Conservation (phyloP, 768 basidiomycete species). For the Suillus spraguei region DNA sequence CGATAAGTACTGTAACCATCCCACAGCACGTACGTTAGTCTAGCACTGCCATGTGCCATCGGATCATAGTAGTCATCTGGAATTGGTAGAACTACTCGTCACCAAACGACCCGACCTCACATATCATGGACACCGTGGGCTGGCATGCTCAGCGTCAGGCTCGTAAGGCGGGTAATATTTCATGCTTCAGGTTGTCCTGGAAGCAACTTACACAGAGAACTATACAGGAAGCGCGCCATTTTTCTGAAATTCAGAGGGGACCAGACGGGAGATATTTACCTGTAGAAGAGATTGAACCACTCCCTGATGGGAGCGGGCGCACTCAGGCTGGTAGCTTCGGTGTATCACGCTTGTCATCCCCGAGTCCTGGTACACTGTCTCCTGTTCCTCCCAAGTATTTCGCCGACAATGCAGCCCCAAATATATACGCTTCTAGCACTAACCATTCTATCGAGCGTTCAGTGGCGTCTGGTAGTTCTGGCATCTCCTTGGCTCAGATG, state of each 20-base stretch:
- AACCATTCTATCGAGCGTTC: slow-evolving; percentile 5
- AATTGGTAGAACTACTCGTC: neutral
- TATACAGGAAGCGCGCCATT: slow-evolving; percentile 34
- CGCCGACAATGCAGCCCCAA: slow-evolving; percentile 28
- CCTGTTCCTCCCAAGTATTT: slow-evolving; percentile 45
- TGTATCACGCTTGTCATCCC: slow-evolving; percentile 33
- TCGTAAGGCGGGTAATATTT: slow-evolving; percentile 44
- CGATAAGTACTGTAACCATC: neutral
- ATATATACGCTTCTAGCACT: slow-evolving; percentile 7
- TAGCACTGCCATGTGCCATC: neutral
- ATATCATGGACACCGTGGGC: slow-evolving; percentile 71
- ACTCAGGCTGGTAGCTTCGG: slow-evolving; percentile 53
- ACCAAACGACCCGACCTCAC: neutral
- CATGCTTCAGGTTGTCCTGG: neutral
- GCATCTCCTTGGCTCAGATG: slow-evolving; percentile 47
- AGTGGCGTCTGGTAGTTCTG: slow-evolving; percentile 24
- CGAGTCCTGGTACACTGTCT: slow-evolving; percentile 45
- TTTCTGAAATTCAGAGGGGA: slow-evolving; percentile 38
- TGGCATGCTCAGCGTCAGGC: slow-evolving; percentile 75
- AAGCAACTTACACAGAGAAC: neutral
- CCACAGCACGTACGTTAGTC: neutral
- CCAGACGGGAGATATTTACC: slow-evolving; percentile 54
- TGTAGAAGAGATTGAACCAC: slow-evolving; percentile 60
- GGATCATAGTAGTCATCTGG: too few species aligned
- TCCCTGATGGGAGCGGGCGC: slow-evolving; percentile 53